Evolutionary conservation across 2,329 filamentous ascomycete species (phyloP).

Genomic region (Cladophialophora chaetospira): DNA sequence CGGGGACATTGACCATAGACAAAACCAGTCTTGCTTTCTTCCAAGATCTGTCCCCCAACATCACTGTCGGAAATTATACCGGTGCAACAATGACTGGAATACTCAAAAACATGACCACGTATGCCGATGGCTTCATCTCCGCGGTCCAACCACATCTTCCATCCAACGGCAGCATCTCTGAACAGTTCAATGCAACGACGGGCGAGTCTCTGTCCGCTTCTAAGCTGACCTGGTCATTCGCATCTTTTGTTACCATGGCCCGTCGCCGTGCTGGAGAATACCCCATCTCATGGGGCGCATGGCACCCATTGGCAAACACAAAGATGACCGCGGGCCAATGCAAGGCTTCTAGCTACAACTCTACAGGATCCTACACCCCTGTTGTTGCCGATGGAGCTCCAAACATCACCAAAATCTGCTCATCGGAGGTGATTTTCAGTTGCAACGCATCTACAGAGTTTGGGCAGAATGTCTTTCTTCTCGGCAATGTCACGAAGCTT

Average conservation of each 20-base stretch:
- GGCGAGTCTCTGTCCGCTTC: slow-evolving; percentile 43
- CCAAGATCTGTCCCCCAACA: slow-evolving; percentile 61
- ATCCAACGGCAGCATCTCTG: slow-evolving; percentile 56
- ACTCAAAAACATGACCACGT: slow-evolving; percentile 60
- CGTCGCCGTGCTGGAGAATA: slow-evolving; percentile 28
- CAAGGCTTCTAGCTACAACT: slow-evolving; percentile 24
- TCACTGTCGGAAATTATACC: slow-evolving; percentile 63
- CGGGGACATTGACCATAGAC: slow-evolving; percentile 66
- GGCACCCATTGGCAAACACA: slow-evolving; percentile 13
- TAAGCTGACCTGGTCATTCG: slow-evolving; percentile 51
- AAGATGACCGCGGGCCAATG: slow-evolving; percentile 25
- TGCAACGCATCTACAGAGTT: slow-evolving; percentile 20
- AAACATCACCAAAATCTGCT: slow-evolving; percentile 20
- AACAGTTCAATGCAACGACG: slow-evolving; percentile 43
- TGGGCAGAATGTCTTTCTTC: slow-evolving; percentile 65
- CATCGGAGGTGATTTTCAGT: slow-evolving; percentile 27
- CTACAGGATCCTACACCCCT: slow-evolving; percentile 30
- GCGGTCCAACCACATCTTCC: slow-evolving; percentile 52
- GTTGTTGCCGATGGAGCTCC: slow-evolving; percentile 26
- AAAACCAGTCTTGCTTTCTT: slow-evolving; percentile 71
- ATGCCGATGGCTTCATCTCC: slow-evolving; percentile 58
- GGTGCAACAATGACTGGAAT: slow-evolving; percentile 53
- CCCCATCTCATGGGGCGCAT: slow-evolving; percentile 32
- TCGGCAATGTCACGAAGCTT: slow-evolving; percentile 61
- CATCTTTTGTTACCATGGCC: slow-evolving; percentile 42